A percentile compares a stretch with the other conserved stretches of the same genome.
These are phyloP conservation scores for Lachnellula occidentalis DNA, from an alignment of 2,329 filamentous ascomycete genomes.

Conservation along the genomic window DNA sequence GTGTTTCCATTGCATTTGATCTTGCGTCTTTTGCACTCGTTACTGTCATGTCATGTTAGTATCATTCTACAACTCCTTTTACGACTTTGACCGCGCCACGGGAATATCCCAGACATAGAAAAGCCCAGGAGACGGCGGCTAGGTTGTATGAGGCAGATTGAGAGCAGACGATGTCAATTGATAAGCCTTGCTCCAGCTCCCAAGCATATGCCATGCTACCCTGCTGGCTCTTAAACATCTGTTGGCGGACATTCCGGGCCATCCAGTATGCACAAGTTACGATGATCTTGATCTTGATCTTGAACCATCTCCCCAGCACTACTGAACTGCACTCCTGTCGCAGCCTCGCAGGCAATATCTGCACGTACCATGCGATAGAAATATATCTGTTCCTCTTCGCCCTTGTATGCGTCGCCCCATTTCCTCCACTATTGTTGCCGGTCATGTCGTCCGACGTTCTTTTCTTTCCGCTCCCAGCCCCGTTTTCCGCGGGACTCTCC, in stretches of 20 bases:
- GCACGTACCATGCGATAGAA: slow-evolving; percentile 32
- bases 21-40: slow-evolving; percentile 70
- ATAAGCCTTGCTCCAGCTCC: too few relatives aligned
- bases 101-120: neutral
- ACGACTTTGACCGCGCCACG: neutral
- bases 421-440: slow-evolving; percentile 10
- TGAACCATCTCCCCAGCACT: neutral
- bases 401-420: slow-evolving; percentile 25
- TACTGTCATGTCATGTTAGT: slow-evolving; percentile 35
- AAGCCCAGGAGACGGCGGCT: neutral
- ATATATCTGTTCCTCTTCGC: slow-evolving; percentile 34
- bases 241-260: too few relatives aligned
- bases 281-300: too few relatives aligned
- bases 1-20: slow-evolving; percentile 70
- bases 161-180: too few relatives aligned
- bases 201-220: too few relatives aligned
- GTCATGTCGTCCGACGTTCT: slow-evolving; percentile 23
- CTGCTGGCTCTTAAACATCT: too few relatives aligned
- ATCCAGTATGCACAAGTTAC: too few relatives aligned
- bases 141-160: neutral
- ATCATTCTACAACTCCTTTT: neutral
- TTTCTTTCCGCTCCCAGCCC: slow-evolving; percentile 28
- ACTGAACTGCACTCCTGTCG: neutral
- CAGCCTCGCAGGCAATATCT: neutral
- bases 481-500: slow-evolving; percentile 28